Evolutionary conservation across 352 stramenopile species (phyloP).

Genomic region (Pythium dissotocum): DNA sequence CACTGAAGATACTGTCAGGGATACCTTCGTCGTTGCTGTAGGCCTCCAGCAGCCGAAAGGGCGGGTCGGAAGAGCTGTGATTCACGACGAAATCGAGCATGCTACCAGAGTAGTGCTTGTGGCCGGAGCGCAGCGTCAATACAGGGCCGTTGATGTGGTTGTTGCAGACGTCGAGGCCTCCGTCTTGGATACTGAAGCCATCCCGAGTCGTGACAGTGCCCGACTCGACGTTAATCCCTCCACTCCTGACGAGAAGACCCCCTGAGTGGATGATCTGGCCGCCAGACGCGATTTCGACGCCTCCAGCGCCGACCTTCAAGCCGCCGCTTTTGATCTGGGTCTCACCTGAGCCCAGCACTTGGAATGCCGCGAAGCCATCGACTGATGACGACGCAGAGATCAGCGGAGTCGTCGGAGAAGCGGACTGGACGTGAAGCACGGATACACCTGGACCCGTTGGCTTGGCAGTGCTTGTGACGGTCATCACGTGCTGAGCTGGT

Average conservation of each 20-base stretch:
- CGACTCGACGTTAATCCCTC: conserved; percentile 53
- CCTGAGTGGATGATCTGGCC: conserved; percentile 63
- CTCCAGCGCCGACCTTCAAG: conserved; percentile 49
- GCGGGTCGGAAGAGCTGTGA: conserved; percentile 29
- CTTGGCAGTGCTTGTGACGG: not conserved
- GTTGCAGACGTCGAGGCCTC: conserved; percentile 53
- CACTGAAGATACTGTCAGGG: conserved; percentile 33
- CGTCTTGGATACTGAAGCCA: conserved; percentile 64
- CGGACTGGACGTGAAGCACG: conserved; percentile 34
- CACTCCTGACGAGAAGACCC: conserved; percentile 53
- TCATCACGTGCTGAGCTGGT: not conserved
- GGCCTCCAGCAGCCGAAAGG: conserved; percentile 58
- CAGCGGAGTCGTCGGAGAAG: not conserved
- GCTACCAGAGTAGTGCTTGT: conserved; percentile 51
- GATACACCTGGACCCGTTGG: not conserved
- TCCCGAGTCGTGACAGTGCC: conserved; percentile 51
- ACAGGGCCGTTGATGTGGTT: conserved; percentile 44
- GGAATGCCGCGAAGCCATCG: conserved; percentile 44
- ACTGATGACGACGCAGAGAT: conserved; percentile 19
- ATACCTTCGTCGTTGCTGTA: conserved; percentile 6
- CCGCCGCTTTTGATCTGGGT: conserved; percentile 59
- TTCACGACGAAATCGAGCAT: conserved; percentile 53
- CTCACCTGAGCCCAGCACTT: conserved; percentile 51
- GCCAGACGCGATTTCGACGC: conserved; percentile 53
- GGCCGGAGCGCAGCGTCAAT: conserved; percentile 44